phyloP scores from a whole-genome alignment of 257 asterid species.

The Solanum corneliomulleri region DNA sequence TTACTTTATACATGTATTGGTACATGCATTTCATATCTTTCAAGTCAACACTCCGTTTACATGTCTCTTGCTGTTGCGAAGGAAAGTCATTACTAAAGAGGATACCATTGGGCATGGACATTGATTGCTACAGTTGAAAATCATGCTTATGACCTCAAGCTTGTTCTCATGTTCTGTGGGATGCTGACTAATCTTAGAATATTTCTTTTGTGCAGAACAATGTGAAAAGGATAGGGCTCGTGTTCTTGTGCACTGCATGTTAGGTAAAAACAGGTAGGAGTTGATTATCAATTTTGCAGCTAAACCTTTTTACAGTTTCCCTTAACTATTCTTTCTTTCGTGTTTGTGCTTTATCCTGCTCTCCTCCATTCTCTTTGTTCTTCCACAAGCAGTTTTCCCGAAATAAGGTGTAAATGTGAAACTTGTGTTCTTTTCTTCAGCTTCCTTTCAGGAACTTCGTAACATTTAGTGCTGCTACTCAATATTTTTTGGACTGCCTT shows the following conservation, averaged over 20 bases:
- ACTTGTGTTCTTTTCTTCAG: background rate
- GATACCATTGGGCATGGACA: background rate
- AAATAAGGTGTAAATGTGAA: background rate
- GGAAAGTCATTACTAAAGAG: background rate
- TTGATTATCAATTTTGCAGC: background rate
- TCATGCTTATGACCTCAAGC: background rate
- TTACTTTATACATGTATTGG: background rate
- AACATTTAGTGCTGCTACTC: background rate
- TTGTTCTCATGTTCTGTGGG: background rate
- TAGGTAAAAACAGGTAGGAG: slow-evolving; percentile 73
- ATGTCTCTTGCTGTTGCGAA: background rate
- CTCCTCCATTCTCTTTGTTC: background rate
- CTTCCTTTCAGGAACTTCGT: background rate
- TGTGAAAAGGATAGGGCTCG: slow-evolving; percentile 78
- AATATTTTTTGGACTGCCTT: background rate
- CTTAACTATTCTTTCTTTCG: background rate
- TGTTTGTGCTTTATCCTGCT: background rate
- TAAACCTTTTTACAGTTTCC: background rate
- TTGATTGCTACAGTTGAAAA: background rate
- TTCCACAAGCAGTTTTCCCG: background rate
- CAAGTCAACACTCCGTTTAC: background rate
- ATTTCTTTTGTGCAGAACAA: slow-evolving; percentile 44
- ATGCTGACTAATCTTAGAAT: background rate
- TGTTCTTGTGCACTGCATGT: slow-evolving; percentile 98
- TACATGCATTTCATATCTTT: background rate